A percentile compares a stretch with the other conserved stretches of the same genome.
Conservation (phyloP, 805 yeast genomes). For the Blastobotrys americana region DNA sequence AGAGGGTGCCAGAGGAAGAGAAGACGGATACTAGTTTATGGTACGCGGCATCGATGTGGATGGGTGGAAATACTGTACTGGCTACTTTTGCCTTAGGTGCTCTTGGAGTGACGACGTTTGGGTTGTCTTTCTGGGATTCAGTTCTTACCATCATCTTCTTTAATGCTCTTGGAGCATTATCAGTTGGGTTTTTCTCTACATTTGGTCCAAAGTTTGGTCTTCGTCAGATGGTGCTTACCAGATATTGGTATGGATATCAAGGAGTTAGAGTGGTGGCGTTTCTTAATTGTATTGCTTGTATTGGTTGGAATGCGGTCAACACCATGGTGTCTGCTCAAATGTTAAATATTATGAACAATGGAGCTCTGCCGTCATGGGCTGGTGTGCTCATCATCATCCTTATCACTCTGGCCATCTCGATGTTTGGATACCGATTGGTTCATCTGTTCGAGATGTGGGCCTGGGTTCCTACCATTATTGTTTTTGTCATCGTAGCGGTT, state of each 20-base stretch:
- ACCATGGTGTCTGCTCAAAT: conserved; percentile 84
- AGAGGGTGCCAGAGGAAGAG: conserved; percentile 71
- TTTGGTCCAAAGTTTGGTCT: conserved; percentile 82
- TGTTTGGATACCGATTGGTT: conserved; percentile 78
- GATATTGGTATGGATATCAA: conserved; percentile 68
- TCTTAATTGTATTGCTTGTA: conserved; percentile 75
- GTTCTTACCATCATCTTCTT: conserved; percentile 64
- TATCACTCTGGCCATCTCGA: conserved; percentile 62
- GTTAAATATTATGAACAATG: conserved; percentile 63
- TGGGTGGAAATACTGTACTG: conserved; percentile 80
- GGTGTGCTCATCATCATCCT: conserved; percentile 68
- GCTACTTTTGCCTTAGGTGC: conserved; percentile 78
- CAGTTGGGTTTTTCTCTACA: conserved; percentile 76
- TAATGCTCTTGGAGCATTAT: conserved; percentile 59
- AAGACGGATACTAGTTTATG: conserved; percentile 58
- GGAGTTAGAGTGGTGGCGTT: conserved; percentile 72
- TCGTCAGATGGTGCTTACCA: conserved; percentile 78
- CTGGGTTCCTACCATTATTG: conserved; percentile 76
- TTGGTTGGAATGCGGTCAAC: conserved; percentile 95
- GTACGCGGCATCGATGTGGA: conserved; percentile 83
- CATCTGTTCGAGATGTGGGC: conserved; percentile 78
- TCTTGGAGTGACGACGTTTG: conserved; percentile 56
- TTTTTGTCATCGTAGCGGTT: conserved; percentile 71
- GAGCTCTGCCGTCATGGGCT: conserved; percentile 78
- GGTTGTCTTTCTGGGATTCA: conserved; percentile 66